These are phyloP conservation scores for Phytopythium helicoides DNA, from an alignment of 352 stramenopile genomes.

Conservation along the genomic window DNA sequence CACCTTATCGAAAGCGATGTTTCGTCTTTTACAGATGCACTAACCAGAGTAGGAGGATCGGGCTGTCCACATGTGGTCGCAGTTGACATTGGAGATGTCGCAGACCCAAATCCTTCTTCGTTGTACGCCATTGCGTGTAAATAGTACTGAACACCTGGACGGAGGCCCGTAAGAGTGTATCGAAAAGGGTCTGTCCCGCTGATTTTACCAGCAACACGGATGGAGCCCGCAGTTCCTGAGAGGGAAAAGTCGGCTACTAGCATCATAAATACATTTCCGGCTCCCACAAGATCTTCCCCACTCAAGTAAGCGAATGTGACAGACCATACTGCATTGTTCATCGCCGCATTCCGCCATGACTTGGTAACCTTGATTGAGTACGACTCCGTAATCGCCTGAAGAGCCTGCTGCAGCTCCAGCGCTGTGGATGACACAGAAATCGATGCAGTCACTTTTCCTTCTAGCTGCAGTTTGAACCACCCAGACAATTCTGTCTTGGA, in stretches of 20 bases:
- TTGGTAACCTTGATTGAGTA: constrained; percentile 85
- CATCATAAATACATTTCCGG: constrained; percentile 88
- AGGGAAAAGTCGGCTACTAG: constrained; percentile 52
- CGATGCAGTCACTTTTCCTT: constrained; percentile 73
- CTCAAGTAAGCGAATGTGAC: constrained; percentile 93
- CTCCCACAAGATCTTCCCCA: constrained; percentile 90
- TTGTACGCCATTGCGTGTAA: constrained; percentile 87
- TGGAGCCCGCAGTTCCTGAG: constrained; percentile 51
- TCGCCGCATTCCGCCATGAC: constrained; percentile 19
- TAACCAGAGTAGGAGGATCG: constrained; percentile 35
- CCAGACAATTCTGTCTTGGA: constrained; percentile 56
- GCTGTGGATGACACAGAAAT: constrained; percentile 79
- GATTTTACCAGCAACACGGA: constrained; percentile 79
- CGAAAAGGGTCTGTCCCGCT: constrained; percentile 91
- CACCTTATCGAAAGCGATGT: constrained; percentile 54
- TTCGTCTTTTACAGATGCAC: constrained; percentile 50
- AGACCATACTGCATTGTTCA: constrained; percentile 87
- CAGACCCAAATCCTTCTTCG: constrained; percentile 41
- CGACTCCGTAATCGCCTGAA: constrained; percentile 75
- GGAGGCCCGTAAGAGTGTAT: constrained; percentile 54
- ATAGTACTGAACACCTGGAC: constrained; percentile 59
- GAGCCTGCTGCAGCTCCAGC: constrained; percentile 80
- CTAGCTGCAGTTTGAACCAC: constrained; percentile 89
- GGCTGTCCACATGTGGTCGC: constrained; percentile 59
- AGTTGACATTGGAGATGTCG: constrained; percentile 54